A percentile compares a stretch with the other conserved stretches of the same genome.
Conservation (phyloP, 441 rosid species). For the Aquilaria agallochum region DNA sequence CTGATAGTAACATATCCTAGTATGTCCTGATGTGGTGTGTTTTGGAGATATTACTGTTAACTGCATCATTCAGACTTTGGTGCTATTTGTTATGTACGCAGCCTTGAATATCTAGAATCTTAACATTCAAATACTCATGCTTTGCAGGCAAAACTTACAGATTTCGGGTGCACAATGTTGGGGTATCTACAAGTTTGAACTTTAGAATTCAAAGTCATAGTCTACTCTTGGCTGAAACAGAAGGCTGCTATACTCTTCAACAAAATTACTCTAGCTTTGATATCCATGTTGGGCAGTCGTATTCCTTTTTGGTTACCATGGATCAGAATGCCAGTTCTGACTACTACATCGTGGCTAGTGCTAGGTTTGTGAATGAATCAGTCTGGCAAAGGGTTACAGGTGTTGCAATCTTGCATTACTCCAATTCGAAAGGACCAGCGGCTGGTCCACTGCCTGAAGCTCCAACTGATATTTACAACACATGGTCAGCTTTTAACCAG, state of each 20-base stretch:
- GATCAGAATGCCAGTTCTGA: constrained; percentile 82
- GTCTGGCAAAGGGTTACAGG: constrained; percentile 90
- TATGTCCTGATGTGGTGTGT: no score
- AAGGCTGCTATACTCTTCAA: constrained; percentile 67
- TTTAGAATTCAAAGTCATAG: constrained; percentile 92
- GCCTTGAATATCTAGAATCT: not conserved
- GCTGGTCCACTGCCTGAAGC: constrained; percentile 81
- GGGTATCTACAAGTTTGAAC: constrained; percentile 81
- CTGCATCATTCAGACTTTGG: no score
- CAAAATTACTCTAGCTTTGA: constrained; percentile 74
- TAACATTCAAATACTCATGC: not conserved
- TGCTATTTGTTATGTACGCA: no score
- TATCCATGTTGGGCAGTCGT: constrained; percentile 89
- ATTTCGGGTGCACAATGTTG: constrained; percentile 82
- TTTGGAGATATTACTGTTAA: no score
- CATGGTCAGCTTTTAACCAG: constrained; percentile 83
- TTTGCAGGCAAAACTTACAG: constrained; percentile 84
- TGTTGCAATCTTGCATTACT: constrained; percentile 85
- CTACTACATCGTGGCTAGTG: constrained; percentile 93
- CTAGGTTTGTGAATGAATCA: constrained; percentile 86
- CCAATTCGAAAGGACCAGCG: constrained; percentile 82
- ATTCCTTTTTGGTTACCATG: constrained; percentile 84
- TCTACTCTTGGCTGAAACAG: constrained; percentile 79
- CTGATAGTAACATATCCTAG: no score
- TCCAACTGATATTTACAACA: constrained; percentile 57